Base-by-base conservation (phyloP, 2,329 filamentous ascomycete species). In the Apiospora arundinis region DNA sequence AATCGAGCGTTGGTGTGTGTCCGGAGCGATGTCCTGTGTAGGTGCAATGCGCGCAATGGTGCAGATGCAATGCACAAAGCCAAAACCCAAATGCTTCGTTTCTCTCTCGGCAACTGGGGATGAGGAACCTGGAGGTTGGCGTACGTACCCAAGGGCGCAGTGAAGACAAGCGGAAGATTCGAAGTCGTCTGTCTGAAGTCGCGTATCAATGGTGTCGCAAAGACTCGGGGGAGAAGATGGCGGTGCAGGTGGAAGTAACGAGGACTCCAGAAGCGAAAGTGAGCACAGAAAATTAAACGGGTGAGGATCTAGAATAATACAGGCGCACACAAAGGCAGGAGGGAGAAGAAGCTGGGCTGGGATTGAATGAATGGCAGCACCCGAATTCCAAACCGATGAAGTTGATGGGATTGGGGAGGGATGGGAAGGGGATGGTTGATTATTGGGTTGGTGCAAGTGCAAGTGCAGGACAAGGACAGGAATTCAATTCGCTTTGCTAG, bases 121-220 rank as follows among this genome's bases (percentile, higher is more conserved):
- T 21, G 16, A 32, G 44, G 12, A n/a, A 48, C 11, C 6, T 37
- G 44, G 25, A 12, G 71, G 67, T 70, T 70, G 45, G 60, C 48
- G 52, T 70, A 72, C 71, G 63, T 72, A 72, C 70, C 71, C 63
- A 70, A 72, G 52, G 49, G 45, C 49, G 23, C 21, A 40, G 46
- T 52, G 5, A 52, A 70, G 56, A 60, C 66, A 32, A 23, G 28
- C 45, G 56, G 68, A 46, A 28, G 67, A 71, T 52, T 63, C 45
- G 44, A 68, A 48, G 77, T 78, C 79, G 60, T 75, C 74, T 65
- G 71, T 69, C 76, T 74, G 67, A 70, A 75, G 78, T 81, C 81
- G 81, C 81, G 82, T 82, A 77, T 81, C 77, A 77, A 77, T 74
- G 76, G 77, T 75, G 79, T 77, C 76, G 78, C 77, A 77, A 74